phyloP scores from a whole-genome alignment of 2,329 filamentous ascomycete species.

The Ceratocystis cacaofunesta region DNA sequence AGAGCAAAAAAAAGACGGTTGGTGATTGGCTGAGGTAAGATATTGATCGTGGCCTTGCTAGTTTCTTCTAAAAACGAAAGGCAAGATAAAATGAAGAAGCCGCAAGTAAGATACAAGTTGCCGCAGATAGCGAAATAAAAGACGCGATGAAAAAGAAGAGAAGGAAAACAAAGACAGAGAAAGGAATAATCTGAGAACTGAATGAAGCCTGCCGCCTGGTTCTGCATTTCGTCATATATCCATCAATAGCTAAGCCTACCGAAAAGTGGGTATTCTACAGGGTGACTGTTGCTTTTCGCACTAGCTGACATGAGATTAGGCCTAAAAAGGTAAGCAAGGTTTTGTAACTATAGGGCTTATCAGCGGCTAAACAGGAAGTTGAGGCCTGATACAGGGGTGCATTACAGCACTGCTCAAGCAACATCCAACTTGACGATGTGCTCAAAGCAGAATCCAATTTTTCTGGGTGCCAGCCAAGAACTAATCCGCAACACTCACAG shows the following conservation, averaged over 20 bases:
- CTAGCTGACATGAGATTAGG: too few species aligned
- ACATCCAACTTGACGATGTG: background rate
- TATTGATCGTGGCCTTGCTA: background rate
- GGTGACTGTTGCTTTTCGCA: background rate
- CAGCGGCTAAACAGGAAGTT: background rate
- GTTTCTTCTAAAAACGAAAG: background rate
- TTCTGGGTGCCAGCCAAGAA: background rate
- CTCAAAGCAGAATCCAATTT: background rate
- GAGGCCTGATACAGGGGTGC: background rate
- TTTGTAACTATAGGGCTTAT: background rate
- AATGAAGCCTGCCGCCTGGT: background rate
- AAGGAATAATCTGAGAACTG: background rate
- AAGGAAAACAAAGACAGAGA: background rate
- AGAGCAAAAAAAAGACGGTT: background rate
- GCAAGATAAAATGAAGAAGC: background rate
- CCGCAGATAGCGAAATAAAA: background rate
- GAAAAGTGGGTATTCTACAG: slow-evolving; percentile 1
- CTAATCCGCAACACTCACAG: background rate
- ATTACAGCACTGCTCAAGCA: background rate
- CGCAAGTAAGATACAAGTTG: background rate
- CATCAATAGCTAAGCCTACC: background rate
- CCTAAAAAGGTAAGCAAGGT: background rate
- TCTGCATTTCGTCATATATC: slow-evolving; percentile 5
- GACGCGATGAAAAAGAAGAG: background rate
- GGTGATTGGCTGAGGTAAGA: background rate